Percentiles rank a stretch among this genome's conserved stretches.
Evolutionary conservation across 257 asterid genomes (phyloP).

Genomic region (Ocimum tenuiflorum): DNA sequence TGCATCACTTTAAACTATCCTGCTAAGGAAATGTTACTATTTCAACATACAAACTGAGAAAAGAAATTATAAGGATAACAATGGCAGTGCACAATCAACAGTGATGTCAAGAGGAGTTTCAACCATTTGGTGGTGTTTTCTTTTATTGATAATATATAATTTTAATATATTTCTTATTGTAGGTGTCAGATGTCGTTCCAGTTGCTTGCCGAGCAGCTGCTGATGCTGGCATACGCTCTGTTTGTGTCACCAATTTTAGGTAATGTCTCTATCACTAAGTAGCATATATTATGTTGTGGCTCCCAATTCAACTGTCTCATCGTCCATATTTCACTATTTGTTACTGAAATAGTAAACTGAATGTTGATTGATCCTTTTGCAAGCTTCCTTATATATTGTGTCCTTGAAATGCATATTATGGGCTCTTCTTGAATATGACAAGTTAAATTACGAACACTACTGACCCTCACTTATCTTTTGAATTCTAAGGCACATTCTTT

Average conservation of each 20-base stretch:
- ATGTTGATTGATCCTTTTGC: background rate
- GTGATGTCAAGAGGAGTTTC: background rate
- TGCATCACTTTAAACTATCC: background rate
- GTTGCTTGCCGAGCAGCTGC: constrained; percentile 99
- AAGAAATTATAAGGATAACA: background rate
- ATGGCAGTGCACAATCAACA: background rate
- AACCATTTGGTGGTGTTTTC: background rate
- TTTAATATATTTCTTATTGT: constrained; percentile 3
- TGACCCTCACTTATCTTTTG: background rate
- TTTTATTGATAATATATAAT: no score
- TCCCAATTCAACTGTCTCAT: background rate
- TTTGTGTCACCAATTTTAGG: constrained; percentile 96
- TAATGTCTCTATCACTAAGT: constrained; percentile 13
- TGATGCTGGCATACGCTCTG: constrained; percentile 94
- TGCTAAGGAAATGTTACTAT: background rate
- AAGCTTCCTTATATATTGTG: background rate
- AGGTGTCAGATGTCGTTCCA: constrained; percentile 99
- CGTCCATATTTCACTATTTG: background rate
- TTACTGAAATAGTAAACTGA: background rate
- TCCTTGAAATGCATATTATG: background rate
- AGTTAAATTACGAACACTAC: background rate
- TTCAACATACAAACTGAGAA: background rate
- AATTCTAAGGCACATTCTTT: background rate
- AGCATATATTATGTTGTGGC: background rate
- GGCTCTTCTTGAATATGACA: background rate